Conservation (phyloP, 2,329 filamentous ascomycete species). For the Xylaria sp. region DNA sequence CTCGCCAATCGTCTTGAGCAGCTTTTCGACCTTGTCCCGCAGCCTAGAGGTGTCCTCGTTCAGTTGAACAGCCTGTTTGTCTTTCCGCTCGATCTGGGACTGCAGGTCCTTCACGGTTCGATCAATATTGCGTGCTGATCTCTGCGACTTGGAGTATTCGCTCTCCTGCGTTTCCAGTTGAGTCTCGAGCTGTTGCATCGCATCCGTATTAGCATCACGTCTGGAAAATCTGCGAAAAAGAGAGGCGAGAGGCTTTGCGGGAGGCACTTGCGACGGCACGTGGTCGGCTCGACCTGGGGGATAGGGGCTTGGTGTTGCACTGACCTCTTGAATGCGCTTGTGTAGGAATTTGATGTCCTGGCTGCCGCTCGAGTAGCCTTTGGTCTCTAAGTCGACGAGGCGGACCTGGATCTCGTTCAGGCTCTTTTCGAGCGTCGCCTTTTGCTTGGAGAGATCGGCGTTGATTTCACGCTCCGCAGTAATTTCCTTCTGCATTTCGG, state of each 20-base stretch:
- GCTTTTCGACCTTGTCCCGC: constrained; percentile 84
- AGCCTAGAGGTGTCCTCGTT: constrained; percentile 78
- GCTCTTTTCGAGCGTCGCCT: constrained; percentile 80
- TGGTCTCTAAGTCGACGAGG: constrained; percentile 91
- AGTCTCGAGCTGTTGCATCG: constrained; percentile 64
- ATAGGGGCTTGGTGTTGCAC: constrained; percentile 29
- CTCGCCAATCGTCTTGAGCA: constrained; percentile 88
- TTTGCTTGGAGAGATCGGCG: constrained; percentile 79
- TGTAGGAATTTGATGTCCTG: constrained; percentile 94
- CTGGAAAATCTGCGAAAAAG: constrained; percentile 24
- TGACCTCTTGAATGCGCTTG: constrained; percentile 90
- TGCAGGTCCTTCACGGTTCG: constrained; percentile 91
- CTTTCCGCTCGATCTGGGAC: constrained; percentile 84
- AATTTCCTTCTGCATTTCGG: constrained; percentile 91
- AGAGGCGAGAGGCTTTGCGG: constrained; percentile 22
- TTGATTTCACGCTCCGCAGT: constrained; percentile 77
- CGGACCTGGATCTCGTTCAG: constrained; percentile 86
- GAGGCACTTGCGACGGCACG: constrained; percentile 1
- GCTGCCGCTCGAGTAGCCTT: constrained; percentile 89
- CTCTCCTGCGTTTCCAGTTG: constrained; percentile 80
- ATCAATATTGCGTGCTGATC: constrained; percentile 86
- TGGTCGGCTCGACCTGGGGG: constrained; percentile 9
- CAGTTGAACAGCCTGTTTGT: constrained; percentile 77
- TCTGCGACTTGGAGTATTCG: constrained; percentile 72
- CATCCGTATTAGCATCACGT: constrained; percentile 28